Base-by-base conservation (phyloP, 352 stramenopile genomes). In the Globisporangium radiosum region DNA sequence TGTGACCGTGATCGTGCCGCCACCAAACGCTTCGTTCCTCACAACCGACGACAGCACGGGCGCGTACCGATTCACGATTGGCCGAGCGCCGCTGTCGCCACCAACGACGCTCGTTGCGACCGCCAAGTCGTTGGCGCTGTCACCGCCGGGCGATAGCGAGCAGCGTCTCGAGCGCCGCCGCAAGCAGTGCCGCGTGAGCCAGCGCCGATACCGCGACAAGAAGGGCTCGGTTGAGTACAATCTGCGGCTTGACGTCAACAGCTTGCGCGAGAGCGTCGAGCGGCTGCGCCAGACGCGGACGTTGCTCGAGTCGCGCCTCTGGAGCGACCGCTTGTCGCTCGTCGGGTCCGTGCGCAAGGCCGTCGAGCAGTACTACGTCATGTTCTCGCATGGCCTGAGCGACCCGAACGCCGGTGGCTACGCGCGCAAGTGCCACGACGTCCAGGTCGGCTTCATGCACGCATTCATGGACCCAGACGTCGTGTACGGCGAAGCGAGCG, bases 131-230 rank as follows among this genome's bases (percentile, higher is more conserved):
- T 40, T 49, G 19, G 15, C 40, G 33, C 44, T 54, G 17, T 53
- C 47, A 15, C 63, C 55, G 9, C 6, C 50, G 45, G 13, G 50
- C 25, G 13, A 57, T 47, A 52, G 38, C 40, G 68, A 68, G 17
- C 50, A 69, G 37, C 68, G 71, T 14, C 68, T 66, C 7, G 76
- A 78, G 39, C 73, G 73, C 36, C 70, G 78, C 0, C 78, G 76
- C 38, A 66, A 69, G 37, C 78, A 91, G 63, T 83, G 78, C 60
- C 78, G 81, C 52, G 71, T 82, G 60, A 89, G 71, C 66, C 81
- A 91, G 60, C 73, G 78, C 6, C 70, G 78, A 36, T 88, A 91
- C 64, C 75, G 81, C 52, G 75, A 87, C 68, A 87, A 85, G 60
- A 77, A 85, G 52, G 69, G 66, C 36, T 88, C 80, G 51, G 58